Base-by-base conservation (phyloP, 2,329 filamentous ascomycete species). In the Diaporthe humulicola region DNA sequence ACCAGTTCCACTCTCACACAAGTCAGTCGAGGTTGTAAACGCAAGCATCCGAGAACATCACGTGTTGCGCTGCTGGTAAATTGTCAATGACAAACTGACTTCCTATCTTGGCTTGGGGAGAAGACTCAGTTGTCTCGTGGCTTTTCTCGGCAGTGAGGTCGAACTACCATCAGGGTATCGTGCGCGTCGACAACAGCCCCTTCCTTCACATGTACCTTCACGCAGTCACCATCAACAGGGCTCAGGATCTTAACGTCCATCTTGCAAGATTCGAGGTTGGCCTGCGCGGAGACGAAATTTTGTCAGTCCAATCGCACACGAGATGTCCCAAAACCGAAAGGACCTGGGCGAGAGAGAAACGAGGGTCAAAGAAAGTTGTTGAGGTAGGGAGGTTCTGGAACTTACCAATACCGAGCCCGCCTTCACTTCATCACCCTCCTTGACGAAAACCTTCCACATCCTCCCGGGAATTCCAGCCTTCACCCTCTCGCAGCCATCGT, bases 151-250 rank as follows among this genome's bases (percentile, higher is more conserved):
- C 2, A 15, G 6, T 48, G 25, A 45, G 40, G 42, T 48, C 42
- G 40, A 36, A 66, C 17, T 10, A 66, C 28, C 9, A 48, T 17
- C 19, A 66, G 40, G 28, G 60, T 66, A 66, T 66, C 60, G 12
- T 66, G 25, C 3, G 60, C 60, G 9, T 66, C 28, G 22, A 66
- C 60, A 42, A 66, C 10, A 36, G 1, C 60, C 6, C 60, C 60
- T 36, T 66, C 60, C 28, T 33, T 66, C 28, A 66, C 60, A 8
- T 17, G 28, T 25, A 22, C n/a, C 28, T 25, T 50, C 5, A 33
- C 19, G 5, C 60, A 66, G 28, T 48, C 42, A 36, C 60, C 60
- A 66, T 66, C 60, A 17, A 66, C 42, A n/a, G 60, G 60, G n/a
- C 60, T 66, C 40, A 25, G 10, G 19, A 66, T 66, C 28, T 33